Percentiles rank a stretch among this genome's conserved stretches.
These are phyloP conservation scores for Pyricularia pennisetigena DNA, from an alignment of 2,329 filamentous ascomycete genomes.

Conservation along the genomic window DNA sequence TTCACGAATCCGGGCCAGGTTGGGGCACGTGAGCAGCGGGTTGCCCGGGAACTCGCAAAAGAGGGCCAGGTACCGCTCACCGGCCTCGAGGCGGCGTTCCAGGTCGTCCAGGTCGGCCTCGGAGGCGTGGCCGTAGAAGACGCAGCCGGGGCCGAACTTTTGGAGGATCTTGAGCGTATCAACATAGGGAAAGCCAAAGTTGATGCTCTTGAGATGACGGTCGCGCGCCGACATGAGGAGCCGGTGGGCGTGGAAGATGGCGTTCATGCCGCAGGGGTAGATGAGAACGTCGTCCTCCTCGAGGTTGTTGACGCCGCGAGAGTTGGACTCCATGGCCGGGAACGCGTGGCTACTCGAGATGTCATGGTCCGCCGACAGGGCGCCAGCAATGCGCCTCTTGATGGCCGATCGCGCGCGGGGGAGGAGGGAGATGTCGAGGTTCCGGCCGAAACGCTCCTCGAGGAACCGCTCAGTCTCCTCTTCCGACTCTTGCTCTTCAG, in stretches of 20 bases:
- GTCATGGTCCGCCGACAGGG: slow-evolving; percentile 64
- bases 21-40: slow-evolving; percentile 74
- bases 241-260: slow-evolving; percentile 83
- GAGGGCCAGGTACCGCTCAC: slow-evolving; percentile 70
- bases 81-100: slow-evolving; percentile 57
- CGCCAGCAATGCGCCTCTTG: slow-evolving; percentile 77
- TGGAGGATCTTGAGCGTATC: slow-evolving; percentile 92
- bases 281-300: slow-evolving; percentile 83
- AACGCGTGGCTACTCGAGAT: slow-evolving; percentile 22
- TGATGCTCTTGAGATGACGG: slow-evolving; percentile 60
- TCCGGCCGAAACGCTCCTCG: slow-evolving; percentile 89
- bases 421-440: slow-evolving; percentile 71
- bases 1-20: slow-evolving; percentile 69
- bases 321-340: slow-evolving; percentile 36
- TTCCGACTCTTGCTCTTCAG: slow-evolving; percentile 10
- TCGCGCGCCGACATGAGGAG: slow-evolving; percentile 57
- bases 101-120: slow-evolving; percentile 74
- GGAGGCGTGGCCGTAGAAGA: slow-evolving; percentile 80
- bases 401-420: slow-evolving; percentile 79
- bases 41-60: slow-evolving; percentile 97
- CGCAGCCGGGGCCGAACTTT: slow-evolving; percentile 83
- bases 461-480: slow-evolving; percentile 72
- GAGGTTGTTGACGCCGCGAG: slow-evolving; percentile 52
- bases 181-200: slow-evolving; percentile 95
- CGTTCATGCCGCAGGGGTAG: slow-evolving; percentile 85